A percentile compares a stretch with the other conserved stretches of the same genome.
Conservation (phyloP, 768 basidiomycete genomes). For the Hortiboletus flavorubellus region DNA sequence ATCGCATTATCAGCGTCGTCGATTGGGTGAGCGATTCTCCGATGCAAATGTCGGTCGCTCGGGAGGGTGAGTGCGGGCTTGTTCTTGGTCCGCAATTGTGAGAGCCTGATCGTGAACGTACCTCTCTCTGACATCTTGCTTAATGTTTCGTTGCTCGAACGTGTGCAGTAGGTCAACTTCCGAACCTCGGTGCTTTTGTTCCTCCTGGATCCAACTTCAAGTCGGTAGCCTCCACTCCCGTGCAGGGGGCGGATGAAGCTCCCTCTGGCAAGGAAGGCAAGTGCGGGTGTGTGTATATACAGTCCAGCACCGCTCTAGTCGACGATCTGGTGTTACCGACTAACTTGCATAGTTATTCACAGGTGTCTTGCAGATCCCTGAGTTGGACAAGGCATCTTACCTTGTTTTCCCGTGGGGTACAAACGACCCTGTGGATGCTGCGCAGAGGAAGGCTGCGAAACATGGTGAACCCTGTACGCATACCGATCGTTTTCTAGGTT, state of each 20-base stretch:
- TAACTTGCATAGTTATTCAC: background rate
- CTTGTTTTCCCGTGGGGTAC: constrained; percentile 76
- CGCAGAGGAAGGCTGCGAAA: constrained; percentile 8
- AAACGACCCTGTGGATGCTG: constrained; percentile 73
- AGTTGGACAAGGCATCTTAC: constrained; percentile 44
- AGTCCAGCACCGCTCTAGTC: background rate
- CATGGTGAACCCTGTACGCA: constrained; percentile 14
- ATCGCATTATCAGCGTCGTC: constrained; percentile 81
- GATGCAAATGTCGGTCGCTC: constrained; percentile 24
- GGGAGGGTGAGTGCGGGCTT: constrained; percentile 11
- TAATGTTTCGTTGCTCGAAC: background rate
- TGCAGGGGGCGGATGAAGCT: constrained; percentile 9
- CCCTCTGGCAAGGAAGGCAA: constrained; percentile 6
- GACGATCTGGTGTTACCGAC: background rate
- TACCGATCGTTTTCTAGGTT: background rate
- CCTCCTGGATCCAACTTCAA: constrained; percentile 14
- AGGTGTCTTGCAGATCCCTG: constrained; percentile 7
- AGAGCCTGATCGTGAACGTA: background rate
- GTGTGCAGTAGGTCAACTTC: constrained; percentile 6
- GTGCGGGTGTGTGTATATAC: background rate
- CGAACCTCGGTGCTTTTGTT: constrained; percentile 23
- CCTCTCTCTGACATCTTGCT: background rate
- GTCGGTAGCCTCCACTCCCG: constrained; percentile 5
- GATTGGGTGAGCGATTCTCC: constrained; percentile 90
- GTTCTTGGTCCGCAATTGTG: background rate